phyloP scores from a whole-genome alignment of 495 filamentous ascomycete genomes.

The Chaetomium fimeti region DNA sequence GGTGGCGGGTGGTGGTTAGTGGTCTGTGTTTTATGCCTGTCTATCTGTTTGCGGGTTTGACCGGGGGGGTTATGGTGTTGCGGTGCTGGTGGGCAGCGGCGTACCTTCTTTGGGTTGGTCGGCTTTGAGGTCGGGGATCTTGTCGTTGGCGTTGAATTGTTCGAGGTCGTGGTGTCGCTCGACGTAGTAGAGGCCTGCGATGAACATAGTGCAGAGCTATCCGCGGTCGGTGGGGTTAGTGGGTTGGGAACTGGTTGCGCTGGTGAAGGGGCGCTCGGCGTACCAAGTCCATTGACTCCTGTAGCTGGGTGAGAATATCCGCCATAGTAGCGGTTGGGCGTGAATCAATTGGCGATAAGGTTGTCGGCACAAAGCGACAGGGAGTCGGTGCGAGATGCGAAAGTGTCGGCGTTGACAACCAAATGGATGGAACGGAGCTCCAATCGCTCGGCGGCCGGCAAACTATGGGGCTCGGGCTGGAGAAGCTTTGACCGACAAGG shows the following conservation, averaged over 20 bases:
- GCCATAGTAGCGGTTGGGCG: conserved; percentile 50
- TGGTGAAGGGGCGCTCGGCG: conserved; percentile 15
- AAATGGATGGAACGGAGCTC: background rate
- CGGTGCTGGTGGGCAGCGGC: background rate
- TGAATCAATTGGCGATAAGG: background rate
- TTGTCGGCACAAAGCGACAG: background rate
- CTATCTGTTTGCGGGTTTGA: no score
- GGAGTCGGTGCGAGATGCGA: background rate
- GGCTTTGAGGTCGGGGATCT: conserved; percentile 57
- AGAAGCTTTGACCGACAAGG: background rate
- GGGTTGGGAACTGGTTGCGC: background rate
- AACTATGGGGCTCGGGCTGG: background rate
- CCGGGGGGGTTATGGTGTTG: background rate
- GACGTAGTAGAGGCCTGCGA: conserved; percentile 79
- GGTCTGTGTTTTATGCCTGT: conserved; percentile 12
- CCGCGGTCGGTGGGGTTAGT: conserved; percentile 5
- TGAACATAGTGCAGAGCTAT: conserved; percentile 87
- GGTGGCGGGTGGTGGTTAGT: background rate
- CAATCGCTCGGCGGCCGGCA: background rate
- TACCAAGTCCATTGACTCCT: conserved; percentile 91
- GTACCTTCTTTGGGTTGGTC: conserved; percentile 46
- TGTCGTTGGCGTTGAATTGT: conserved; percentile 59
- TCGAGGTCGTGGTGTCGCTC: conserved; percentile 76
- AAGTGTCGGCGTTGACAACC: background rate
- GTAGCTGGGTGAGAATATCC: conserved; percentile 88